phyloP scores from a whole-genome alignment of 805 yeast genomes.

The Ogataea haglerorum region DNA sequence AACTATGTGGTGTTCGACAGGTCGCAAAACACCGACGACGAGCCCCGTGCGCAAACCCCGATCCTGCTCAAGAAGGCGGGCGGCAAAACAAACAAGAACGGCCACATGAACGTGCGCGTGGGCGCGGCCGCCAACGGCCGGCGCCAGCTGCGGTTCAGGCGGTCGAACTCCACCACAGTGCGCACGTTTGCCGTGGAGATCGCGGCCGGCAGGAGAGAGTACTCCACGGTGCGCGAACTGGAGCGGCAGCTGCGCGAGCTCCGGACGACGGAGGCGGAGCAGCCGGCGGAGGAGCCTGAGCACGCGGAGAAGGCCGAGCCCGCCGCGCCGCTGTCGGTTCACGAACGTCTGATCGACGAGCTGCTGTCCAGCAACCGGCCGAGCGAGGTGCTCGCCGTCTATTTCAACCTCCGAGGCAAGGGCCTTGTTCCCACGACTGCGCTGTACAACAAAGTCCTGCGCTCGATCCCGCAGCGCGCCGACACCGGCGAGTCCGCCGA shows the following conservation, averaged over 20 bases:
- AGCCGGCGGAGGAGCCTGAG: conserved; percentile 2
- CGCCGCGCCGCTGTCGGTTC: conserved; percentile 11
- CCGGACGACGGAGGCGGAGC: not conserved
- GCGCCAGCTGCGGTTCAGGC: conserved; percentile 27
- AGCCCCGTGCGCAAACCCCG: conserved; percentile 12
- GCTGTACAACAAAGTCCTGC: conserved; percentile 51
- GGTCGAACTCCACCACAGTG: conserved; percentile 28
- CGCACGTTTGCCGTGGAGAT: conserved; percentile 25
- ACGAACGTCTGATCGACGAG: conserved; percentile 25
- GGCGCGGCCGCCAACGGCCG: conserved; percentile 19
- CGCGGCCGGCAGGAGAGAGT: not conserved
- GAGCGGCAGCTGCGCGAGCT: conserved; percentile 16
- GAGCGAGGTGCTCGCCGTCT: conserved; percentile 35
- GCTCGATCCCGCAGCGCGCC: conserved; percentile 49
- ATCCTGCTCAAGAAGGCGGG: conserved; percentile 26
- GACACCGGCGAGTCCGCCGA: conserved; percentile 53
- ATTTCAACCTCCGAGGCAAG: conserved; percentile 29
- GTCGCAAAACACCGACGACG: conserved; percentile 18
- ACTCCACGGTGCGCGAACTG: conserved; percentile 15
- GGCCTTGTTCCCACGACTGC: conserved; percentile 47
- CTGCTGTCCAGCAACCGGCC: conserved; percentile 22
- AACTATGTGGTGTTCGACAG: conserved; percentile 32
- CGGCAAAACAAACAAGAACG: conserved; percentile 28
- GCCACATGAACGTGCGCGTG: conserved; percentile 29
- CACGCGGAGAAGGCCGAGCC: not conserved